Evolutionary conservation across 2,329 filamentous ascomycete species (phyloP), one percentile per base, ranked within the genome.

Genomic region (Elsinoe australis): DNA sequence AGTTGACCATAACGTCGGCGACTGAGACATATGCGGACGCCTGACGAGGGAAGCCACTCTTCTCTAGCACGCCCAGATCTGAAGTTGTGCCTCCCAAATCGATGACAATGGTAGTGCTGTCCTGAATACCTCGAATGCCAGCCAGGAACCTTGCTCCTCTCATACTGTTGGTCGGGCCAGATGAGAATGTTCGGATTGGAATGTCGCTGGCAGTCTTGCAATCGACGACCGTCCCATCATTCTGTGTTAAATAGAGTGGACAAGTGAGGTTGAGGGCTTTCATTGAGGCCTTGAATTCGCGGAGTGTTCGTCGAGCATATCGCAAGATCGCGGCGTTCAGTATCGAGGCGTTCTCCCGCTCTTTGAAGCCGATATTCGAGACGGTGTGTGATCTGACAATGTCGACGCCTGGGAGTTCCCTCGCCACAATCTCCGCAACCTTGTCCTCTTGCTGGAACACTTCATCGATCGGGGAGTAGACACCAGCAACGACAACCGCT

Each of bases 81-180:
- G 75, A 75, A 0, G 80, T 83, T 0, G 80, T 83, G 1, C 80
- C 80, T 0, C 80, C 80, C 49, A 83, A 77, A 54, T 83, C 80
- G 1, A 82, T 73, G 0, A 83, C 78, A 59, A 82, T 75, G 34
- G 57, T 58, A 17, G 55, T 62, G 18, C 56, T 60, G 28, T 56
- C 61, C 42, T 59, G 53, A 5, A 55, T 57, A 15, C 59, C 52
- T 15, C 61, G 56, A 17, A 44, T 44, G 2, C 56, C 58, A 34
- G 72, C 71, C 1, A 85, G 63, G 49, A 80, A 82, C 0, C 79
- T 80, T 8, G 71, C 73, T 8, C 73, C 73, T 9, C 71, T 67
- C 68, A 76, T 74, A 6, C 70, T 73, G 51, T 76, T 76, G 0
- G 72, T 75, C 1, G 72, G 69, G 0, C 73, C 72, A 21, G 71